Base-by-base conservation (phyloP, 108 stramenopile species). In the Nitzschia sp. region DNA sequence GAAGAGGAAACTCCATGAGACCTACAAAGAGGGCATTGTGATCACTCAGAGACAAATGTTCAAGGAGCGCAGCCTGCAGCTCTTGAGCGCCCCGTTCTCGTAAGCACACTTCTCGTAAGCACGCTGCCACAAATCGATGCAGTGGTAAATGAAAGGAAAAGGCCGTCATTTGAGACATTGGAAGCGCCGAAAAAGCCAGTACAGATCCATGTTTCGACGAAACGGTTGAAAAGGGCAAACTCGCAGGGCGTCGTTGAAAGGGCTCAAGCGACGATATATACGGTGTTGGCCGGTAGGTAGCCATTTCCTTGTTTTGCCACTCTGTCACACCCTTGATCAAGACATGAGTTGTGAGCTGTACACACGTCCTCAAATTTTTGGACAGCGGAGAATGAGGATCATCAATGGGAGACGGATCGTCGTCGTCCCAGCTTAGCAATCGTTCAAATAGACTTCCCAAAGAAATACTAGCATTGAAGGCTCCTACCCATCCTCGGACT, bases 111-210 rank as follows among this genome's bases (percentile, higher is more conserved):
- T 92, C 87, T 1, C 90, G 74, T 42, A 92, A 79, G 36, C 87
- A 88, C 17, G 88, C 82, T 30, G 94, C 94, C 8, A 87, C 74
- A 75, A 96, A 96, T 31, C 97, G 86, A 73, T 97, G 95, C 58
- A 98, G 66, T 9, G 94, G 94, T 30, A 93, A 62, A 64, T 98
- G 97, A 68, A 98, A 95, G 46, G 93, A 94, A 74, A 90, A 92
- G 28, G 79, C 71, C 32, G 84, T 82, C 54, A 80, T 74, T 71
- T 96, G 95, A 18, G 89, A 81, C 19, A 90, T 59, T 8, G 90
- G 90, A n/a, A 94, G 60, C 2, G 88, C 86, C 6, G 65, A 66
- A 70, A 88, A 82, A 2, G 90, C 93, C 11, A 86, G 59, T 3
- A 76, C 73, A 26, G 83, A 73, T 33, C 90, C 93, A 64, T 73